Percentiles rank a stretch among this genome's conserved stretches.
Evolutionary conservation across 768 basidiomycete species (phyloP).

Genomic region (Suillus subluteus): DNA sequence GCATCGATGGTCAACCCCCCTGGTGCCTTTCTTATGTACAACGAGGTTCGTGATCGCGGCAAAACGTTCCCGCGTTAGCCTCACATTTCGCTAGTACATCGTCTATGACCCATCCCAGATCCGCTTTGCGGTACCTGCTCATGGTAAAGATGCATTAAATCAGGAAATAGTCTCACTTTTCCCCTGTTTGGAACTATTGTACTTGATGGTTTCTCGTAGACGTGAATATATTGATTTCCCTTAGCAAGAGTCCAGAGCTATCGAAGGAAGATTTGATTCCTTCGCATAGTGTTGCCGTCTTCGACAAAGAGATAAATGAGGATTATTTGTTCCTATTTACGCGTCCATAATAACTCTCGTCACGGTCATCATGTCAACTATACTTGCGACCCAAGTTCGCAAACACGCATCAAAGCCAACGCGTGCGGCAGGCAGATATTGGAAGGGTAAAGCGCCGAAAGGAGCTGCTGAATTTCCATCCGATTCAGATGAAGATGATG

Average conservation of each 20-base stretch:
- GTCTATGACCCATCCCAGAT: constrained; percentile 51
- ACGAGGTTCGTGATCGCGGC: no score
- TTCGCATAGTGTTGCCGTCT: no score
- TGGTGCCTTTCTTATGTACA: no score
- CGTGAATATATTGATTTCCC: not conserved
- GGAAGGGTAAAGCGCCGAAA: constrained; percentile 89
- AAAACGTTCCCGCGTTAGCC: no score
- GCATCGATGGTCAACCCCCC: no score
- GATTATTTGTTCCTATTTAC: constrained; percentile 10
- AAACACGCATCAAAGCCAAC: constrained; percentile 80
- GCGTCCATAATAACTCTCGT: constrained; percentile 5
- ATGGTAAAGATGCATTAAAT: constrained; percentile 52
- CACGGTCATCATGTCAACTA: constrained; percentile 33
- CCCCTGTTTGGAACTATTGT: not conserved
- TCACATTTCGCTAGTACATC: no score
- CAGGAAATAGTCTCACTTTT: no score
- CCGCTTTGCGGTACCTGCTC: constrained; percentile 55
- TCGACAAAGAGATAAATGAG: not conserved
- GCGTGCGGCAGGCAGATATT: constrained; percentile 83
- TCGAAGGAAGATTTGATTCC: no score
- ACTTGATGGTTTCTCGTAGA: not conserved
- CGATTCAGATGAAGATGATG: constrained; percentile 64
- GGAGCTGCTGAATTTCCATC: constrained; percentile 61
- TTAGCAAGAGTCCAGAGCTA: not conserved
- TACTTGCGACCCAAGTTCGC: constrained; percentile 43